Conservation (phyloP, 768 basidiomycete species). For the Podaxis sp. region DNA sequence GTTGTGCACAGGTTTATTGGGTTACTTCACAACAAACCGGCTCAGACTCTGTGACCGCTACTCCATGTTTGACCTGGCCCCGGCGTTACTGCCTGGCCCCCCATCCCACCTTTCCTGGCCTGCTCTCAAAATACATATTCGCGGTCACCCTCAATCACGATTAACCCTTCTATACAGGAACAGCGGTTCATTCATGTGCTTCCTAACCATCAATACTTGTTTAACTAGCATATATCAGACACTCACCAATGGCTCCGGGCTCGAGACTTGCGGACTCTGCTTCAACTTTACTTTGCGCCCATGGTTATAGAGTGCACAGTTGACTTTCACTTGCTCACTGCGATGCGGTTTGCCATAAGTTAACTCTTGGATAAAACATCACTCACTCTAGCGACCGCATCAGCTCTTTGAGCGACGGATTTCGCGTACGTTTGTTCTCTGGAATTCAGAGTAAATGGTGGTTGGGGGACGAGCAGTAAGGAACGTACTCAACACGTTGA, state of each 20-base stretch:
- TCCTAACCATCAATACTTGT: neutral
- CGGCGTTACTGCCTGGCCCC: too few species aligned
- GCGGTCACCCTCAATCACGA: neutral
- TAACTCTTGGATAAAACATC: neutral
- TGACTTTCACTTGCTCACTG: neutral
- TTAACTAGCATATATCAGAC: neutral
- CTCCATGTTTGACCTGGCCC: too few species aligned
- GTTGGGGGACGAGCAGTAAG: too few species aligned
- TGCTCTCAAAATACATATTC: too few species aligned
- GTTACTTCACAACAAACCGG: too few species aligned
- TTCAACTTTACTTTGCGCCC: neutral
- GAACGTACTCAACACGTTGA: neutral
- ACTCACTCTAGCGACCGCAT: constrained; percentile 2
- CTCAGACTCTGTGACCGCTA: too few species aligned
- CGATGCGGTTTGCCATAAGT: neutral
- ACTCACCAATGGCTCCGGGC: neutral
- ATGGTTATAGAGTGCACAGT: neutral
- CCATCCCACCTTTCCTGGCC: too few species aligned
- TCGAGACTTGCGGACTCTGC: constrained; percentile 5
- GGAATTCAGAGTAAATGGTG: neutral
- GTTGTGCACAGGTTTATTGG: too few species aligned
- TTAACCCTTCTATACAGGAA: neutral
- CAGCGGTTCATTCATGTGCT: neutral
- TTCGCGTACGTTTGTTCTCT: neutral
- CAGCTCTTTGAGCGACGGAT: neutral